Percentiles rank a stretch among this genome's conserved stretches.
phyloP scores from a whole-genome alignment of 1,139 yeast species.

The Geotrichum cucujoidarum region DNA sequence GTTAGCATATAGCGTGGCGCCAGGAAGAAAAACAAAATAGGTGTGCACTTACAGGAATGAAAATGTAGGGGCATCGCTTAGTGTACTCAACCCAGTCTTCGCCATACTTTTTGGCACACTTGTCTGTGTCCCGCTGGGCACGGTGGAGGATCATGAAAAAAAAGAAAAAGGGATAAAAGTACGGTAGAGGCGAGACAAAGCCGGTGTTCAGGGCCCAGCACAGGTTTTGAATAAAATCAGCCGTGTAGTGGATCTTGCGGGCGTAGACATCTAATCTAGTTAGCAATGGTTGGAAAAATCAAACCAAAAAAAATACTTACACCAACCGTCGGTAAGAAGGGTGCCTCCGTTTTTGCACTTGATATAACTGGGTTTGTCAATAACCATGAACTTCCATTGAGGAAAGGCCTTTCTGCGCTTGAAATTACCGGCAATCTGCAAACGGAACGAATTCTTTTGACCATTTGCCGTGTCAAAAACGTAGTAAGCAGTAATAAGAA shows the following conservation, averaged over 20 bases:
- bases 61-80: slow-evolving; percentile 84
- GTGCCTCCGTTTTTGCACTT: slow-evolving; percentile 78
- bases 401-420: slow-evolving; percentile 84
- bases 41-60: slow-evolving; percentile 52
- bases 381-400: slow-evolving; percentile 74
- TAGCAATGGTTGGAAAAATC: neutral
- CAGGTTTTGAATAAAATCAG: slow-evolving; percentile 81
- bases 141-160: slow-evolving; percentile 82
- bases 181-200: slow-evolving; percentile 78
- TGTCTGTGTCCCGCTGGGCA: slow-evolving; percentile 76
- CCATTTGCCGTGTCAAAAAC: slow-evolving; percentile 94
- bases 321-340: slow-evolving; percentile 92
- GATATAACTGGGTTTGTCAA: slow-evolving; percentile 79
- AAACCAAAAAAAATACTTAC: slow-evolving; percentile 38
- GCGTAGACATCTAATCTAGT: slow-evolving; percentile 47
- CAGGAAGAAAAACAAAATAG: neutral
- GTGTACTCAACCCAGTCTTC: slow-evolving; percentile 86
- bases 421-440: slow-evolving; percentile 75
- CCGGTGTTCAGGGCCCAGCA: slow-evolving; percentile 95
- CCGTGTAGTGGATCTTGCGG: slow-evolving; percentile 91
- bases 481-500: slow-evolving; percentile 69
- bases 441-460: slow-evolving; percentile 91
- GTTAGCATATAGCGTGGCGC: neutral
- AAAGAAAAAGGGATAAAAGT: slow-evolving; percentile 94
- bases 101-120: slow-evolving; percentile 84